Conservation (phyloP, 2,329 filamentous ascomycete species). For the Xylaria hypoxylon region DNA sequence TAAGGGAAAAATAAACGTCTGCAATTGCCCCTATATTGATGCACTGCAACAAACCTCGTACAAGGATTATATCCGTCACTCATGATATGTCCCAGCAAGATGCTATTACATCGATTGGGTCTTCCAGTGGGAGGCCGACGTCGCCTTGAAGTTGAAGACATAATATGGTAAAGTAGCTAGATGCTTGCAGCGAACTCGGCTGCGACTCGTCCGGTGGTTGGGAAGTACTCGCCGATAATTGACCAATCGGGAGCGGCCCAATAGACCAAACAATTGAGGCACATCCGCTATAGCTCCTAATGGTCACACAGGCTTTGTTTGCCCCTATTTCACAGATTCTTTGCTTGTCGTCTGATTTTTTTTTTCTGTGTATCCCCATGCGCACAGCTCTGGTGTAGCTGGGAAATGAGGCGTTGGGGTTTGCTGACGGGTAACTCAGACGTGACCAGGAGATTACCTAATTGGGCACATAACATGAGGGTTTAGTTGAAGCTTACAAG, state of each 20-base stretch:
- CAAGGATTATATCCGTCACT: neutral
- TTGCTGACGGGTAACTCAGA: neutral
- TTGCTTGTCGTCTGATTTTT: slow-evolving; percentile 31
- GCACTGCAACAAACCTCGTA: slow-evolving; percentile 11
- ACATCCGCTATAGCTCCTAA: slow-evolving; percentile 11
- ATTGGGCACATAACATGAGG: too few species aligned
- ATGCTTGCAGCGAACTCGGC: slow-evolving; percentile 27
- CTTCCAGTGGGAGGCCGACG: neutral
- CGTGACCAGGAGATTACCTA: too few species aligned
- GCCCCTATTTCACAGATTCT: neutral
- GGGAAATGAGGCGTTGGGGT: slow-evolving; percentile 10
- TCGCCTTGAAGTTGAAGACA: neutral
- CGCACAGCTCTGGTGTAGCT: neutral
- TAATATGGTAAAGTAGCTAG: neutral
- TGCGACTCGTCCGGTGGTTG: slow-evolving; percentile 7
- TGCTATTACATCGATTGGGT: neutral
- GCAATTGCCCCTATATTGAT: slow-evolving; percentile 23
- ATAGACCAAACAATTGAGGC: slow-evolving; percentile 20
- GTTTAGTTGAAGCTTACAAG: too few species aligned
- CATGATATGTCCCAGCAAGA: slow-evolving; percentile 1
- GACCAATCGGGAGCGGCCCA: slow-evolving; percentile 33
- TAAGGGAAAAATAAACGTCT: slow-evolving; percentile 28
- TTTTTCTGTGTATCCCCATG: slow-evolving; percentile 6
- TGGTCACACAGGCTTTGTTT: slow-evolving; percentile 13
- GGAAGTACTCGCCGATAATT: neutral